These are phyloP conservation scores for Cucurbita moschata DNA, from an alignment of 306 rosid genomes.

Conservation along the genomic window DNA sequence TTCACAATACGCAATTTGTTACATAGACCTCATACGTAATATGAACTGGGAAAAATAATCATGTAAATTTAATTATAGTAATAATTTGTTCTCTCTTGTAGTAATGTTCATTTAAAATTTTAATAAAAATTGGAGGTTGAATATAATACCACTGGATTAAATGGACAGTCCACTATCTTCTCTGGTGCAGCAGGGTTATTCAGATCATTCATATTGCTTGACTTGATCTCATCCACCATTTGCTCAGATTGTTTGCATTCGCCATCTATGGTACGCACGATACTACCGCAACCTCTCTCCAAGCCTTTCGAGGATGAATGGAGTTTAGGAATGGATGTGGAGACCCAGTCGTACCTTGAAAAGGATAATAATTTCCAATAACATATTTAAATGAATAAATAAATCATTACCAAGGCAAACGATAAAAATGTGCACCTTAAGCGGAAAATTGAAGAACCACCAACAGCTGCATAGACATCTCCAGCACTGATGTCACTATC, in stretches of 20 bases:
- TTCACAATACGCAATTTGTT: not conserved
- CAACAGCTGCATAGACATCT: slow-evolving; percentile 58
- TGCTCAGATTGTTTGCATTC: slow-evolving; percentile 18
- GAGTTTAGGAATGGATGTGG: slow-evolving; percentile 15
- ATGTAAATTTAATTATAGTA: not conserved
- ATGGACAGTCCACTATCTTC: slow-evolving; percentile 14
- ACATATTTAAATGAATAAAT: slow-evolving; percentile 14
- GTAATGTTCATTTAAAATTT: not conserved
- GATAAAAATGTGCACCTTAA: slow-evolving; percentile 35
- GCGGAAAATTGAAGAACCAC: slow-evolving; percentile 61
- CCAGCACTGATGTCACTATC: slow-evolving; percentile 36
- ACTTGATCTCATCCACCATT: slow-evolving; percentile 15
- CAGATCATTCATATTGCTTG: slow-evolving; percentile 18
- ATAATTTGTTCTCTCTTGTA: not conserved
- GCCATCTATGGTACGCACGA: slow-evolving; percentile 10
- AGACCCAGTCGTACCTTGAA: slow-evolving; percentile 82
- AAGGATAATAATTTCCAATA: slow-evolving; percentile 10
- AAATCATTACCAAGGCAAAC: not conserved
- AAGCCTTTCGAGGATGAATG: slow-evolving; percentile 14
- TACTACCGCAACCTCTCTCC: slow-evolving; percentile 13
- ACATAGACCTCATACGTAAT: not conserved
- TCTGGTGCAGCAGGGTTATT: slow-evolving; percentile 20
- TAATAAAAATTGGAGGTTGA: not conserved
- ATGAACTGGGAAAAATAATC: not conserved
- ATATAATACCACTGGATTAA: slow-evolving; percentile 22